A percentile compares a stretch with the other conserved stretches of the same genome.
phyloP scores from a whole-genome alignment of 2,329 filamentous ascomycete species.

The Aspergillus brunneoviolaceus region DNA sequence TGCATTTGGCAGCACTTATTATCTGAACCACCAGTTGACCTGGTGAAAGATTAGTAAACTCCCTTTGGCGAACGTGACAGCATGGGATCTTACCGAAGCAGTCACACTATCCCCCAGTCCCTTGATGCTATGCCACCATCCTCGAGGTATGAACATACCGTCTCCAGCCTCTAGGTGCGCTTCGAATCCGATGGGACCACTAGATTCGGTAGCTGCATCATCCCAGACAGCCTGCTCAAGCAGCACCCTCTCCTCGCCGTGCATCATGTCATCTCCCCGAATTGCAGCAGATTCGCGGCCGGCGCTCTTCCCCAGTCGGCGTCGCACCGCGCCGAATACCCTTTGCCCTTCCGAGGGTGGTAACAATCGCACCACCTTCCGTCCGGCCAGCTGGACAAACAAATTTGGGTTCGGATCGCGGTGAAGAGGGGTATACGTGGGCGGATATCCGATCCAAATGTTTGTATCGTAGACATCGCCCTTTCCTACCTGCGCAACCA shows the following conservation, averaged over 20 bases:
- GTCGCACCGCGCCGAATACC: constrained; percentile 60
- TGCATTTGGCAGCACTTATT: not conserved
- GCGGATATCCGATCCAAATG: constrained; percentile 82
- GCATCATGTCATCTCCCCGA: constrained; percentile 88
- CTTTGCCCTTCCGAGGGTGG: constrained; percentile 61
- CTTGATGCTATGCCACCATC: constrained; percentile 85
- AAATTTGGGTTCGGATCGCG: constrained; percentile 92
- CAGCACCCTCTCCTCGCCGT: constrained; percentile 65
- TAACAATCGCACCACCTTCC: constrained; percentile 72
- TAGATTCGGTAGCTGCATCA: constrained; percentile 24
- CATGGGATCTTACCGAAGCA: constrained; percentile 51
- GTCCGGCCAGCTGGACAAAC: constrained; percentile 76
- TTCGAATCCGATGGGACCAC: constrained; percentile 44
- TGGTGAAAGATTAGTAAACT: constrained; percentile 24
- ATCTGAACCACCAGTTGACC: constrained; percentile 82
- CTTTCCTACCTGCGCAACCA: constrained; percentile 64
- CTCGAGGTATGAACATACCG: constrained; percentile 73
- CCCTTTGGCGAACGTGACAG: constrained; percentile 19
- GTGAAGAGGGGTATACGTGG: constrained; percentile 87
- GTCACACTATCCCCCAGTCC: constrained; percentile 60
- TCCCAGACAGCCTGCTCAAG: constrained; percentile 73
- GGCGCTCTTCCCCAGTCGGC: constrained; percentile 35
- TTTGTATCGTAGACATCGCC: constrained; percentile 86
- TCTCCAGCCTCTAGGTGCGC: constrained; percentile 64
- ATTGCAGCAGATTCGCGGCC: constrained; percentile 50